Evolutionary conservation across 306 rosid species (phyloP).

Genomic region (Pyrus pyrifolia): DNA sequence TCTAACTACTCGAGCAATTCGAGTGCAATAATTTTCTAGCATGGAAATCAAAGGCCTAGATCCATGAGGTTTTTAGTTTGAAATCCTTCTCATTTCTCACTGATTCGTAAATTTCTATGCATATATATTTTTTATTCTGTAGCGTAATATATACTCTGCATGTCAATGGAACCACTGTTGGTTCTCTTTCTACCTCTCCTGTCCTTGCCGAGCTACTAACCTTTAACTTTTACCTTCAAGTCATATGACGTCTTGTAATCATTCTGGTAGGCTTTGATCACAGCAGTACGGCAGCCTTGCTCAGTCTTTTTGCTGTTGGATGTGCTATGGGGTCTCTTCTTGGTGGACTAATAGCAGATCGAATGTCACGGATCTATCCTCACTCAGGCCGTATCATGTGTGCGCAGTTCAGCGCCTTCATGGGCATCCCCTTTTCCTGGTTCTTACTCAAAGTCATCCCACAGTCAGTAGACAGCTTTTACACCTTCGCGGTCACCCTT

Average conservation of each 20-base stretch:
- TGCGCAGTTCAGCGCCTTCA: constrained; percentile 87
- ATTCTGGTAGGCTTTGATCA: constrained; percentile 71
- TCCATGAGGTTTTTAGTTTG: background rate
- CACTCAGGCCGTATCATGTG: constrained; percentile 86
- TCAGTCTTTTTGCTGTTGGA: constrained; percentile 79
- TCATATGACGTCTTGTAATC: constrained; percentile 9
- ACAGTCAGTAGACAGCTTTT: constrained; percentile 68
- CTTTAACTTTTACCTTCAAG: background rate
- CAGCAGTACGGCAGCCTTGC: constrained; percentile 66
- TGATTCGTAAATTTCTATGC: background rate
- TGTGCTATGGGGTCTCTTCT: constrained; percentile 76
- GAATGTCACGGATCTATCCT: constrained; percentile 52
- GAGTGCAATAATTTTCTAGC: background rate
- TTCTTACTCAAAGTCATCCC: constrained; percentile 71
- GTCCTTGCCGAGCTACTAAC: background rate
- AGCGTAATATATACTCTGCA: background rate
- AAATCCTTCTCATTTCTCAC: background rate
- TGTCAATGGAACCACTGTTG: background rate
- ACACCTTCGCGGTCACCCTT: constrained; percentile 61
- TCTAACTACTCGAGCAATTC: background rate
- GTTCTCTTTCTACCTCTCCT: background rate
- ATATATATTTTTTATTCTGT: background rate
- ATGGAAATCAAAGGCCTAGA: too few relatives aligned
- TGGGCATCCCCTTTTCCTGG: constrained; percentile 95
- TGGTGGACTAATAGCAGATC: constrained; percentile 81